These are phyloP conservation scores for Globisporangium paddicum DNA, from an alignment of 352 stramenopile species.

Conservation along the genomic window DNA sequence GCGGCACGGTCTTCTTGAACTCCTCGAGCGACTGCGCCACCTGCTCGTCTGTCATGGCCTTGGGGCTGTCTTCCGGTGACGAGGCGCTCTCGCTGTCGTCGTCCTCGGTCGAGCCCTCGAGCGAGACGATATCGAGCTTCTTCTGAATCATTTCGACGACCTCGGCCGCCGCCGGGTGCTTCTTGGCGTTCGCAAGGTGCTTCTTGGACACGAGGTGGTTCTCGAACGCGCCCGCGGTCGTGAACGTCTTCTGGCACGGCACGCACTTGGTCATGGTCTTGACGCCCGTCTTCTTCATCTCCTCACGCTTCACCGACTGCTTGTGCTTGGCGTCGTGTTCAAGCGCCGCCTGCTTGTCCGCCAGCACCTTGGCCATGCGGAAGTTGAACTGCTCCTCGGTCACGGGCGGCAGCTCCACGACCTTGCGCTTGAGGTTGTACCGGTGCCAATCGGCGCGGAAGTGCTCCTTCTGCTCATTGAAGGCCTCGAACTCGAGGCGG, in stretches of 20 bases:
- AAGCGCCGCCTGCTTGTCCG: slow-evolving; percentile 47
- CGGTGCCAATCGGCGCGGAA: slow-evolving; percentile 97
- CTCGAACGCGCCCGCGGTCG: slow-evolving; percentile 72
- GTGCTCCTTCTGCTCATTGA: slow-evolving; percentile 79
- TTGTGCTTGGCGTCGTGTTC: slow-evolving; percentile 72
- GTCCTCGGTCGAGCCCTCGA: slow-evolving; percentile 20
- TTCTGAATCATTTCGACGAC: slow-evolving; percentile 66
- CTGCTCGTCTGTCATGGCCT: slow-evolving; percentile 49
- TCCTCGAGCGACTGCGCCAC: slow-evolving; percentile 62
- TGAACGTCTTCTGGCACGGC: slow-evolving; percentile 84
- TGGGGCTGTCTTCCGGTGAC: slow-evolving; percentile 9
- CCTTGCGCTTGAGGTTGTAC: slow-evolving; percentile 96
- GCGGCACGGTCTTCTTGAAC: slow-evolving; percentile 66
- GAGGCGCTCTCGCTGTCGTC: background rate
- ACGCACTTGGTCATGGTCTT: slow-evolving; percentile 82
- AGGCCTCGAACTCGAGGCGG: slow-evolving; percentile 56
- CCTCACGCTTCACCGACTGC: slow-evolving; percentile 55
- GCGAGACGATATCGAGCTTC: slow-evolving; percentile 41
- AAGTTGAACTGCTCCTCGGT: slow-evolving; percentile 83
- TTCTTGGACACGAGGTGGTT: slow-evolving; percentile 87
- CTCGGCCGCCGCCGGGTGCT: slow-evolving; percentile 39
- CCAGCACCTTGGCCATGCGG: slow-evolving; percentile 70
- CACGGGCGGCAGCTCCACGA: slow-evolving; percentile 91
- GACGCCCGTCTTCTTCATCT: slow-evolving; percentile 61
- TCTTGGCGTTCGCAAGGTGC: slow-evolving; percentile 77